phyloP scores from a whole-genome alignment of 1,284 basidiomycete species.

The Ustilago curta region DNA sequence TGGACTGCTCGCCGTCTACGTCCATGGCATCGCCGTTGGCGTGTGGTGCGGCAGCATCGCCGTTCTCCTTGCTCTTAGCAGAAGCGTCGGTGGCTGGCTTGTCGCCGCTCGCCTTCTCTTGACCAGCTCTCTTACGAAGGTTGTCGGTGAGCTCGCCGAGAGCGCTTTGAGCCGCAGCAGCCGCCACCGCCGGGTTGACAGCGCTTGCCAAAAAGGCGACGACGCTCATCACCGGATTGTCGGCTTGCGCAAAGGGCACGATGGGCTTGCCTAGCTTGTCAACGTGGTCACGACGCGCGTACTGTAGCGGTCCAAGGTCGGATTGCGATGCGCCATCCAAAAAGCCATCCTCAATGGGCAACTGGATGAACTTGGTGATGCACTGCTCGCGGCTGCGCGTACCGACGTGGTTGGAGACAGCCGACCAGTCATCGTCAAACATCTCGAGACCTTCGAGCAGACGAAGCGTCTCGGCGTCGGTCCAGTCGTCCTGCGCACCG shows the following conservation, averaged over 20 bases:
- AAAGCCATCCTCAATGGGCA: constrained; percentile 97
- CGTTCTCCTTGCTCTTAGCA: constrained; percentile 54
- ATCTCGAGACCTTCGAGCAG: constrained; percentile 96
- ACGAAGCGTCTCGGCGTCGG: constrained; percentile 87
- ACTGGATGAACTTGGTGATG: constrained; percentile 91
- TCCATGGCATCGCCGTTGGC: constrained; percentile 68
- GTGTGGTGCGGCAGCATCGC: constrained; percentile 72
- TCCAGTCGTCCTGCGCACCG: constrained; percentile 80
- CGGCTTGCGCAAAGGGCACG: constrained; percentile 87
- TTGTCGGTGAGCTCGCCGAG: constrained; percentile 74
- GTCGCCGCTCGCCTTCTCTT: constrained; percentile 25
- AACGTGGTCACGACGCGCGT: constrained; percentile 68
- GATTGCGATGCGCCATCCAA: constrained; percentile 71
- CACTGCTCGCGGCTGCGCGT: constrained; percentile 92
- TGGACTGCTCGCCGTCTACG: constrained; percentile 51
- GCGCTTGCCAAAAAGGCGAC: constrained; percentile 95
- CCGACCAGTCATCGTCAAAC: constrained; percentile 96
- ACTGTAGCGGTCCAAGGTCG: constrained; percentile 81
- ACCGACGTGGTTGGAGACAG: constrained; percentile 90
- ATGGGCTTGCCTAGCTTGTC: constrained; percentile 54
- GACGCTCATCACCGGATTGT: constrained; percentile 98
- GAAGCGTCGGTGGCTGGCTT: constrained; percentile 9
- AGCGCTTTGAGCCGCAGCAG: constrained; percentile 91
- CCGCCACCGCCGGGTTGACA: constrained; percentile 88
- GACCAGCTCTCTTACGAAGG: constrained; percentile 46